These are phyloP conservation scores for Euphrasia arctica DNA, from an alignment of 305 asterid genomes.

Conservation along the genomic window DNA sequence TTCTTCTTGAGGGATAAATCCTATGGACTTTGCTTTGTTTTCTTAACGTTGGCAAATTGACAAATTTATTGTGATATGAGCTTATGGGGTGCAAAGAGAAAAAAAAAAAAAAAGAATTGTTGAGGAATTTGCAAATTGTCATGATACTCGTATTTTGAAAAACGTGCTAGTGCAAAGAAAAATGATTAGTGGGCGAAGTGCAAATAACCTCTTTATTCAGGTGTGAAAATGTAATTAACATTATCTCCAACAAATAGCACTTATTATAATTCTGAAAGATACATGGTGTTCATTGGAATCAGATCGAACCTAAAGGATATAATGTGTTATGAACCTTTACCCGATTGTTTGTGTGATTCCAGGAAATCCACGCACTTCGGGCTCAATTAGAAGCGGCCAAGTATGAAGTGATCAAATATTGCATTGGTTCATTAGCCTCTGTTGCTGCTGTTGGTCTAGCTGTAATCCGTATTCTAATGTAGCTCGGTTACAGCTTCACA, in stretches of 20 bases:
- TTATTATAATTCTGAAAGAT: not conserved
- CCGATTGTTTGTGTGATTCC: conserved; percentile 13
- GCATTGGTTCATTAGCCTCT: conserved; percentile 90
- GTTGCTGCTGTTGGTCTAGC: conserved; percentile 86
- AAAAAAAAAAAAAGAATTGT: too few relatives aligned
- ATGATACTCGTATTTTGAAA: too few relatives aligned
- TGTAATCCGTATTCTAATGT: conserved; percentile 71
- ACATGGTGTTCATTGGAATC: not conserved
- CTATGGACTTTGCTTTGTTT: not conserved
- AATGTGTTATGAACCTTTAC: not conserved
- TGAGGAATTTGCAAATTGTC: not conserved
- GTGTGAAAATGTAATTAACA: not conserved
- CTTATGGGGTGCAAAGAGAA: too few relatives aligned
- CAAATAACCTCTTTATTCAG: not conserved
- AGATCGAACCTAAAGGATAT: not conserved
- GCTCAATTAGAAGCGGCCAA: conserved; percentile 95
- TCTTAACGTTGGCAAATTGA: not conserved
- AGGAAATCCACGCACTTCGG: conserved; percentile 83
- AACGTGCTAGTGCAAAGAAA: too few relatives aligned
- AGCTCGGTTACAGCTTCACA: conserved; percentile 17
- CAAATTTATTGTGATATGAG: not conserved
- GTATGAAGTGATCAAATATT: conserved; percentile 88
- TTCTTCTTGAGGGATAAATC: too few relatives aligned
- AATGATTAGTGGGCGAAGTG: not conserved
- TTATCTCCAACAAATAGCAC: not conserved